phyloP scores from a whole-genome alignment of 176 grass and related monocot genomes.

The Phoenix roebelenii region DNA sequence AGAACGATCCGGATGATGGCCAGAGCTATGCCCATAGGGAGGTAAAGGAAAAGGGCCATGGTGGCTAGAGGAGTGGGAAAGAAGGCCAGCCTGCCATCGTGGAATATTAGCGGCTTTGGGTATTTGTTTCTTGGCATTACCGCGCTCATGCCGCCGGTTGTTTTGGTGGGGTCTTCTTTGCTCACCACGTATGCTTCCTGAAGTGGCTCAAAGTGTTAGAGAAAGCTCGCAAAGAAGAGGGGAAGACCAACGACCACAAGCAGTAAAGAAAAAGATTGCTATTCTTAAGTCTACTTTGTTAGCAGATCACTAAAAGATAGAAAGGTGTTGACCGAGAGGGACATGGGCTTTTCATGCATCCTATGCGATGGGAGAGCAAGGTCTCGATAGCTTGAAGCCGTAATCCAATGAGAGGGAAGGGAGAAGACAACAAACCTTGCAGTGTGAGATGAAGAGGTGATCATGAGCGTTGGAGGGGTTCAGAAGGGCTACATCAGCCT shows the following conservation, averaged over 20 bases:
- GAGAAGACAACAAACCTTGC: constrained; percentile 43
- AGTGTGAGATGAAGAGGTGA: constrained; percentile 29
- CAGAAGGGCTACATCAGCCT: constrained; percentile 43
- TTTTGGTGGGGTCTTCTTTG: constrained; percentile 16
- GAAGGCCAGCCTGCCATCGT: constrained; percentile 79
- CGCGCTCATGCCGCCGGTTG: constrained; percentile 1
- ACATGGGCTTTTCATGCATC: no score
- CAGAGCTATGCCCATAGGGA: constrained; percentile 54
- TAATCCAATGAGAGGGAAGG: background rate
- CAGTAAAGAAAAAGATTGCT: no score
- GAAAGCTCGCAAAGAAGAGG: no score
- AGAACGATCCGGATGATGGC: constrained; percentile 41
- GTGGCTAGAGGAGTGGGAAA: constrained; percentile 46
- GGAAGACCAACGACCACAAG: no score
- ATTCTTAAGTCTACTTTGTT: no score
- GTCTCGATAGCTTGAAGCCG: background rate
- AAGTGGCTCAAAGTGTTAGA: background rate
- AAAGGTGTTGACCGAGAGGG: no score
- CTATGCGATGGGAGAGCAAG: no score
- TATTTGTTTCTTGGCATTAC: constrained; percentile 45
- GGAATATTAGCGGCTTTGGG: constrained; percentile 89
- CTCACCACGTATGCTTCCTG: constrained; percentile 63
- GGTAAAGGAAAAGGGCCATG: constrained; percentile 56
- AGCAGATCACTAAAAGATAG: no score
- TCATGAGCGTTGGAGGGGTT: constrained; percentile 14